Base-by-base conservation (phyloP, 2,329 filamentous ascomycete genomes). In the Nakataea oryzae region DNA sequence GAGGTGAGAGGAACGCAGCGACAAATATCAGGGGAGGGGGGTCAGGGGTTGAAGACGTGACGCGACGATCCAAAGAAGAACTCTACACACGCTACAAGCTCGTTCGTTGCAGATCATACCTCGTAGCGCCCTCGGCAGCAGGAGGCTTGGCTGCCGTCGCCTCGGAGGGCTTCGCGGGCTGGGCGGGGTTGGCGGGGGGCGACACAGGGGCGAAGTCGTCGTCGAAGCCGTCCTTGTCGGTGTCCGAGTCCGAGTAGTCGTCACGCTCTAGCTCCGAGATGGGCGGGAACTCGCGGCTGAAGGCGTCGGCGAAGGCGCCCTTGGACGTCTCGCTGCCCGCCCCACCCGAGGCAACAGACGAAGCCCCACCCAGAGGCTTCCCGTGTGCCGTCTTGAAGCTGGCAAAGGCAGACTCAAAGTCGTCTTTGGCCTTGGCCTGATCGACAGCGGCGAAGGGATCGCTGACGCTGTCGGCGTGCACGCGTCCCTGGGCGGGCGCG, bases 401-500 rank as follows among this genome's bases (percentile, higher is more conserved):
- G 56, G 89, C 89, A 77, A 96, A 96, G 1, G 91, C 91, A 64
- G 87, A 86, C 70, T 96, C 91, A 67, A 96, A 95, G 68, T 95
- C 91, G 59, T 90, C 86, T 75, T 91, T 91, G 54, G 86, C 84
- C 73, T 85, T 86, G 61, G 78, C 78, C 63, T 83, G 76, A 62
- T 83, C 80, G 64, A 81, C 73, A 30, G 76, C 75, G 7, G 74
- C 75, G 63, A 87, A 87, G 8, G 83, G 79, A 66, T 84, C 82
- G 11, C 41, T 41, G 68, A 74, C 57, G 64, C 69, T 69, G 59
- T 66, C 67, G 26, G 64, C 67, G 55, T 65, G 65, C 1, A 63
- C 64, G n/a, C 67, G 65, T 8, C 66, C 66, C 5, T 65, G 65
- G 8, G 62, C 34, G n/a, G 41, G 28, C 28, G 29, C 32, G 29